A percentile compares a stretch with the other conserved stretches of the same genome.
phyloP scores from a whole-genome alignment of 225 moss, liverwort and hornwort species.

The Physcomitrium patens region DNA sequence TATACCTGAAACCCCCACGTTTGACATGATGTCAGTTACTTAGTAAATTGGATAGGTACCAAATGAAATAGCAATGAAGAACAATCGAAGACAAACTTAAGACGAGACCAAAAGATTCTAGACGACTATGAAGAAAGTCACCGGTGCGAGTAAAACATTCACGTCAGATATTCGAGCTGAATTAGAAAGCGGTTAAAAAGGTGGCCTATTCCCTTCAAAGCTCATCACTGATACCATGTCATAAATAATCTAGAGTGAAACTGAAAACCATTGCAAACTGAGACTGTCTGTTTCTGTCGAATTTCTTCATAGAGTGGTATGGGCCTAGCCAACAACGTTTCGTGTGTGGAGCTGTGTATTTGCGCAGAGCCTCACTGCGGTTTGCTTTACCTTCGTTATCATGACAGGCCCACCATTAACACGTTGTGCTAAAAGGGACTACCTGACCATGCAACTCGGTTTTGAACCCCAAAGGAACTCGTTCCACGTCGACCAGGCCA shows the following conservation, averaged over 20 bases:
- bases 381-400: conserved; percentile 40
- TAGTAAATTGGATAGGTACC: background rate
- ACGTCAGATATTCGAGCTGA: background rate
- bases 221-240: background rate
- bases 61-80: background rate
- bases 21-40: background rate
- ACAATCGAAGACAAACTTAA: background rate
- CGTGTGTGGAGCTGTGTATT: background rate
- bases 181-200: background rate
- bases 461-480: conserved; percentile 85
- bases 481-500: conserved; percentile 65
- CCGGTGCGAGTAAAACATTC: background rate
- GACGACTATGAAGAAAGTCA: background rate
- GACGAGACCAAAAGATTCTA: no score
- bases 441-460: conserved; percentile 70
- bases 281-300: background rate
- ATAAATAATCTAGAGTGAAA: background rate
- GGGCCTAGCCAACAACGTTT: background rate
- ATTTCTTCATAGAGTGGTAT: background rate
- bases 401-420: conserved; percentile 51
- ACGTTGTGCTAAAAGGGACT: conserved; percentile 61
- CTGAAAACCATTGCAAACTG: background rate
- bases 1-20: conserved; percentile 53
- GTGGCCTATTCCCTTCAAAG: background rate
- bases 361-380: conserved; percentile 29